phyloP scores from a whole-genome alignment of 106 monocot genomes.

The Gastrodia elata region DNA sequence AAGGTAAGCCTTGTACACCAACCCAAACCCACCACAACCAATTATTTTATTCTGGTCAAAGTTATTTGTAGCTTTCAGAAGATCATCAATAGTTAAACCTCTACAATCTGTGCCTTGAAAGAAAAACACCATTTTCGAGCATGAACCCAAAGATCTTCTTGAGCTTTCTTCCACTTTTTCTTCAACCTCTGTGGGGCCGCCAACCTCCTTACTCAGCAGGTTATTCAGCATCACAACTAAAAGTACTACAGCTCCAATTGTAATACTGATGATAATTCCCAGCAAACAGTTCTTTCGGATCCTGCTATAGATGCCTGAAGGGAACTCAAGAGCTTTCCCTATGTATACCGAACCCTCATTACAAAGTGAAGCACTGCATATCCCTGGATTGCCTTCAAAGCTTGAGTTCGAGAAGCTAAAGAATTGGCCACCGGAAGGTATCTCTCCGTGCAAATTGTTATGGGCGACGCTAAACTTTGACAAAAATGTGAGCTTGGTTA shows the following conservation, averaged over 20 bases:
- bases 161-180: conserved; percentile 23
- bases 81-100: conserved; percentile 42
- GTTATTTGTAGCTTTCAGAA: conserved; percentile 54
- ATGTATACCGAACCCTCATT: conserved; percentile 9
- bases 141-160: conserved; percentile 19
- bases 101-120: conserved; percentile 35
- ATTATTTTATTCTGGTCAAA: conserved; percentile 67
- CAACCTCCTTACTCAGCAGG: conserved; percentile 28
- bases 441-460: conserved; percentile 39
- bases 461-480: conserved; percentile 65
- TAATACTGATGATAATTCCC: conserved; percentile 40
- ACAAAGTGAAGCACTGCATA: conserved; percentile 41
- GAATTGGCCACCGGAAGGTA: conserved; percentile 59
- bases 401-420: conserved; percentile 57
- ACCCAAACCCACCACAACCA: conserved; percentile 64
- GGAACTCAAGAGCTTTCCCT: conserved; percentile 10
- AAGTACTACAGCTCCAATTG: conserved; percentile 31
- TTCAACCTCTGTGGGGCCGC: conserved; percentile 16
- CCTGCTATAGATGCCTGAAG: conserved; percentile 11
- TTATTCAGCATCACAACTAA: conserved; percentile 38
- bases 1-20: conserved; percentile 58
- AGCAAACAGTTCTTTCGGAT: conserved; percentile 27
- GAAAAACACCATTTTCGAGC: conserved; percentile 47
- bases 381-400: conserved; percentile 54
- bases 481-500: conserved; percentile 58